These are phyloP conservation scores for Odonthalia washingtoniensis DNA, from an alignment of 31 red algal genomes.

Conservation along the genomic window DNA sequence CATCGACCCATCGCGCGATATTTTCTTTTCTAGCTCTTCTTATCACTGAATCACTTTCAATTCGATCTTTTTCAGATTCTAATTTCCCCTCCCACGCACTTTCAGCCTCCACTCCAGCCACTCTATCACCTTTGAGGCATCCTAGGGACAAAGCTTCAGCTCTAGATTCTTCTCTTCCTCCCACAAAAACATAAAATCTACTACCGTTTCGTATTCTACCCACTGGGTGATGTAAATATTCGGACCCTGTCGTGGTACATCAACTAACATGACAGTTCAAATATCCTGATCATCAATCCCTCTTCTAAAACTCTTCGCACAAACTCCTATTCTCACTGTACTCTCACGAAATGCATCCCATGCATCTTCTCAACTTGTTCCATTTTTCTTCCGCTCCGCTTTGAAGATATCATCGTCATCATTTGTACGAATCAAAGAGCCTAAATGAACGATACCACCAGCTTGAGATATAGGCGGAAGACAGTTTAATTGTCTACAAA, in stretches of 20 bases:
- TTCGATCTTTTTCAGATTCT: slow-evolving; percentile 48
- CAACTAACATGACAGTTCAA: slow-evolving; percentile 58
- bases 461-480: too few relatives aligned
- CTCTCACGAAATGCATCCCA: slow-evolving; percentile 61
- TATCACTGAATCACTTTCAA: slow-evolving; percentile 35
- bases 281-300: slow-evolving; percentile 68
- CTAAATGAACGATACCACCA: slow-evolving; percentile 40
- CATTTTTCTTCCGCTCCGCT: slow-evolving; percentile 1
- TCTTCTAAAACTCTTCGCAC: slow-evolving; percentile 52
- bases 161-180: slow-evolving; percentile 34
- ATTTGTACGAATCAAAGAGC: too few relatives aligned
- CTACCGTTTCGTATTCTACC: slow-evolving; percentile 70
- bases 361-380: slow-evolving; percentile 12
- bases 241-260: slow-evolving; percentile 69
- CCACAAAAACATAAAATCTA: slow-evolving; percentile 48
- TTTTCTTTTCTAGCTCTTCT: background rate
- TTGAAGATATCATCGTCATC: too few relatives aligned
- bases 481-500: slow-evolving; percentile 24
- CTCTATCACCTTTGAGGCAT: slow-evolving; percentile 49
- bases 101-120: slow-evolving; percentile 41
- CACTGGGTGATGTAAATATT: slow-evolving; percentile 87
- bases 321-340: slow-evolving; percentile 45
- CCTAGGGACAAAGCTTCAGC: slow-evolving; percentile 62
- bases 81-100: slow-evolving; percentile 54
- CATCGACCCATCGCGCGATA: slow-evolving; percentile 37